Conservation (phyloP, 192 early-diverging fungal genomes). For the Diversispora epigaea region DNA sequence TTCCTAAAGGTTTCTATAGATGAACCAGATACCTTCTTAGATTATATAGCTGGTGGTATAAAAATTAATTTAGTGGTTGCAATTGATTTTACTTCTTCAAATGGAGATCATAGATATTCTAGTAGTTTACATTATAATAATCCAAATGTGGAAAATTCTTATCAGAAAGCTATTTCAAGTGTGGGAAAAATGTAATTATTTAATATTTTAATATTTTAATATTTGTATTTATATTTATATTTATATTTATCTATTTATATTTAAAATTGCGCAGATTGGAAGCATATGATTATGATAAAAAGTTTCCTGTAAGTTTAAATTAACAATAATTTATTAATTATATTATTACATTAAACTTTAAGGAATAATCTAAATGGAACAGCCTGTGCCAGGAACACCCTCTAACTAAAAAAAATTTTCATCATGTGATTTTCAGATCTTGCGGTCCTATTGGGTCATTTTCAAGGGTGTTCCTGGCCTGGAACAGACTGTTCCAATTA, state of each 20-base stretch:
- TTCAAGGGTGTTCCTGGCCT: too few species aligned
- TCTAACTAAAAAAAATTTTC: too few species aligned
- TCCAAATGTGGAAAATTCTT: slow-evolving; percentile 44
- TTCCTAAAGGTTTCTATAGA: background rate
- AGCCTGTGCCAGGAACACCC: too few species aligned
- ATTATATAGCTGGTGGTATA: slow-evolving; percentile 51
- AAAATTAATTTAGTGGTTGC: slow-evolving; percentile 46
- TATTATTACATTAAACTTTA: too few species aligned
- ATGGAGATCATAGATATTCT: slow-evolving; percentile 49
- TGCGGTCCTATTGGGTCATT: too few species aligned
- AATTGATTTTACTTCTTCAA: slow-evolving; percentile 56
- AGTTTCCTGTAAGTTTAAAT: slow-evolving; percentile 38
- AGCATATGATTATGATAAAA: slow-evolving; percentile 51
- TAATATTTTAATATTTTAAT: background rate
- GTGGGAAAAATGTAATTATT: slow-evolving; percentile 43
- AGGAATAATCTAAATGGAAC: too few species aligned
- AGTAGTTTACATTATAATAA: slow-evolving; percentile 49
- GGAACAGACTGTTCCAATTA: too few species aligned
- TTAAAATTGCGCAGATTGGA: slow-evolving; percentile 32
- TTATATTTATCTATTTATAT: background rate
- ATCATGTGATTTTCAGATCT: too few species aligned
- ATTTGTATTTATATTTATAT: slow-evolving; percentile 2
- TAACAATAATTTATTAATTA: too few species aligned
- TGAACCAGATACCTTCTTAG: slow-evolving; percentile 47
- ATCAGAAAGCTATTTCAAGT: slow-evolving; percentile 48